Evolutionary conservation across 2,329 filamentous ascomycete species (phyloP).

Genomic region (Pyrenophora seminiperda): DNA sequence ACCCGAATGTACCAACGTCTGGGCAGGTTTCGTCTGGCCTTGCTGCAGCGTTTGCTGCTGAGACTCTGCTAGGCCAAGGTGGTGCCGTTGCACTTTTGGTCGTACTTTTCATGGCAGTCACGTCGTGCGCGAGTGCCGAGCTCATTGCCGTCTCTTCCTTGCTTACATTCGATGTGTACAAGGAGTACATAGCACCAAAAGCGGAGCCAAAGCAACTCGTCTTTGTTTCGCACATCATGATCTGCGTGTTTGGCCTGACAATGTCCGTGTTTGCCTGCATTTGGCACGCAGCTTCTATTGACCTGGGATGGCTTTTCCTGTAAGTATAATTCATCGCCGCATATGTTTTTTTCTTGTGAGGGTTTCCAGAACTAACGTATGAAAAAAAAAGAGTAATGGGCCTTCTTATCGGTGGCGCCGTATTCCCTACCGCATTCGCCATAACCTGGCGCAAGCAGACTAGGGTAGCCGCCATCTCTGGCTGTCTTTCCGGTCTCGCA

Average conservation of each 20-base stretch:
- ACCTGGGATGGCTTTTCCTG: constrained; percentile 50
- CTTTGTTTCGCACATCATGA: constrained; percentile 49
- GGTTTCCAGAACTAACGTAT: constrained; percentile 11
- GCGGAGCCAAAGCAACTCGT: constrained; percentile 46
- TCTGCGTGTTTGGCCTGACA: constrained; percentile 48
- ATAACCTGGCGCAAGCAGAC: constrained; percentile 47
- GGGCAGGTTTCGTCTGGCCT: constrained; percentile 38
- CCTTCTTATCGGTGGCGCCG: constrained; percentile 51
- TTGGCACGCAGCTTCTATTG: constrained; percentile 48
- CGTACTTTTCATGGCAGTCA: constrained; percentile 46
- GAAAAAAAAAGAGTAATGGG: constrained; percentile 44
- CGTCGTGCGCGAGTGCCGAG: constrained; percentile 47
- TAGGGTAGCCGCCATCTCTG: constrained; percentile 40
- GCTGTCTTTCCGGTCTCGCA: constrained; percentile 41
- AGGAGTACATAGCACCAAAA: constrained; percentile 49
- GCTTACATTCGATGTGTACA: constrained; percentile 53
- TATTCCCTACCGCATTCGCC: constrained; percentile 48
- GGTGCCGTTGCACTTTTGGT: constrained; percentile 39
- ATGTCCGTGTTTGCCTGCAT: constrained; percentile 50
- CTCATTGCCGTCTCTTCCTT: constrained; percentile 50
- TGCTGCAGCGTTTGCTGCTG: constrained; percentile 38
- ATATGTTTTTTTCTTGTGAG: neutral
- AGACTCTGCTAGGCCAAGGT: constrained; percentile 35
- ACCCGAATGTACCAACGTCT: constrained; percentile 39
- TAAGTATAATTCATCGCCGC: no score